Percentiles rank a stretch among this genome's conserved stretches.
These are phyloP conservation scores for Ceratocystiopsis minuta DNA, from an alignment of 2,329 filamentous ascomycete genomes.

Conservation along the genomic window DNA sequence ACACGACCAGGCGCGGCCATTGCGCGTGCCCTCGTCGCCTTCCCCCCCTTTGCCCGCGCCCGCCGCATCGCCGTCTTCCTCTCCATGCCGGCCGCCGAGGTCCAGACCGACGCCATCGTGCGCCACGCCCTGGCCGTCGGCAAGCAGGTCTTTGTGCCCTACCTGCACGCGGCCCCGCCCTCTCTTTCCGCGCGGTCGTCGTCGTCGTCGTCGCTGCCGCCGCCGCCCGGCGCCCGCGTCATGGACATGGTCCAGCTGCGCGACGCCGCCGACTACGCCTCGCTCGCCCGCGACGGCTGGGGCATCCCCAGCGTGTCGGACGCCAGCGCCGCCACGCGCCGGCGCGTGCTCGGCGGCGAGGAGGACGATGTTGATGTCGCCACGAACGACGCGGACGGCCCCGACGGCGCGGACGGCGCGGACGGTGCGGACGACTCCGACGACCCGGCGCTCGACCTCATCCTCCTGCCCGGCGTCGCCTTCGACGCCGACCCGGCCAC, in stretches of 20 bases:
- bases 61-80: conserved; percentile 69
- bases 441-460: conserved; percentile 50
- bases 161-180: conserved; percentile 48
- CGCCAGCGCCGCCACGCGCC: conserved; percentile 44
- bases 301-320: conserved; percentile 74
- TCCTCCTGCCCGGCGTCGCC: conserved; percentile 82
- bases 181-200: conserved; percentile 6
- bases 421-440: conserved; percentile 7
- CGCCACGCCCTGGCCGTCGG: conserved; percentile 57
- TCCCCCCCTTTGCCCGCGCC: conserved; percentile 60
- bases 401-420: conserved; percentile 16
- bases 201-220: conserved; percentile 30
- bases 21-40: conserved; percentile 43
- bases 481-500: conserved; percentile 49
- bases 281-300: conserved; percentile 65
- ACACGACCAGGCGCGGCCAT: conserved; percentile 24
- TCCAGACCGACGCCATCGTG: conserved; percentile 70
- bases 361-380: too few relatives aligned
- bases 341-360: conserved; percentile 48
- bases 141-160: conserved; percentile 84
- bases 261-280: conserved; percentile 59
- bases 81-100: conserved; percentile 77
- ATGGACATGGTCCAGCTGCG: conserved; percentile 91
- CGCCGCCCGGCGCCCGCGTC: conserved; percentile 24
- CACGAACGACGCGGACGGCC: too few relatives aligned